Base-by-base conservation (phyloP, 371 early-diverging fungal species). In the Coemansia sp. region DNA sequence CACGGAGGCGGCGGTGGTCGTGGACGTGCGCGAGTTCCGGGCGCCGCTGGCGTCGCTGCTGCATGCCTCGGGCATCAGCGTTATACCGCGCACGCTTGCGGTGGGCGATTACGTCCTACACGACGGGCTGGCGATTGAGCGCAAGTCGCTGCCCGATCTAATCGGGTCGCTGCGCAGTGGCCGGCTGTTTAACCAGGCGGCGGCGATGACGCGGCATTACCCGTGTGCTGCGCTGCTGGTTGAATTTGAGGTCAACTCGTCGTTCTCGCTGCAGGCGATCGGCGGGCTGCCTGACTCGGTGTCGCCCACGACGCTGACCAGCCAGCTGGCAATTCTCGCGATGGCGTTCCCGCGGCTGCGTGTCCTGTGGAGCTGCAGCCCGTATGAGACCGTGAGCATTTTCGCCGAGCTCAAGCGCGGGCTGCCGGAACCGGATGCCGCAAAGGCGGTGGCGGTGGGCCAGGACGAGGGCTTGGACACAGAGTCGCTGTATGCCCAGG, bases 51-150 rank as follows among this genome's bases (percentile, higher is more conserved):
- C 99, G 2, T 87, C 90, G 9, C 84, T 93, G 30, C 79, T 99
- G 2, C 94, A 95, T 66, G 84, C 86, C 35, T 84, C 86, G 41
- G 88, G 91, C 4, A 82, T 96, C 67, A 76, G 83, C 14, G 76
- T 99, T 3, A 71, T 83, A 12, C 92, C 98, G 2, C 87, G 87
- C 65, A 97, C 97, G 0, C 79, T 99, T 11, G 85, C 88, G 68
- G 88, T 98, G 1, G 99, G 99, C 36, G 99, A 99, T 77, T 99
- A 98, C 75, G 83, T 99, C 12, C 74, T 99, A 38, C 88, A 89
- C 38, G 91, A 94, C 33, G 80, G 83, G 4, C 87, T 94, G 48
- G 94, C 92, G 56, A 91, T 99, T 1, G 99, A 99, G 77, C 83
- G 99, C 57, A 99, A 99, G 79, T 90, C 89, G 36, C 82, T 97